Percentiles rank a stretch among this genome's conserved stretches.
These are phyloP conservation scores for Phytophthora capsici DNA, from an alignment of 352 stramenopile species.

Conservation along the genomic window DNA sequence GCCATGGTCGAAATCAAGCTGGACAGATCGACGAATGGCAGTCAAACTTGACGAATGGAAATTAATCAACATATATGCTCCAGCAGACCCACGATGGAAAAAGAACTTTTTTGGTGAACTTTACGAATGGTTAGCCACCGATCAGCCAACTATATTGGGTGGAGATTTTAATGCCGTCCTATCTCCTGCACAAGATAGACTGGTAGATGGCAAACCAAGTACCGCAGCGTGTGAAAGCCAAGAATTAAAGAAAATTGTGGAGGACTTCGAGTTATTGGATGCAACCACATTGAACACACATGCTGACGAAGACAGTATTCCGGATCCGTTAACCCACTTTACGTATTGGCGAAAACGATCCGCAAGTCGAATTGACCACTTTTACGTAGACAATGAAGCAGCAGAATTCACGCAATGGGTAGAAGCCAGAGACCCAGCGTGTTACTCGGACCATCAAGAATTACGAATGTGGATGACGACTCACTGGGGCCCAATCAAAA, in stretches of 20 bases:
- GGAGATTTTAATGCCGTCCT: slow-evolving; percentile 7
- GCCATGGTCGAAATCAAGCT: background rate
- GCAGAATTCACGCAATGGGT: background rate
- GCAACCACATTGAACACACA: background rate
- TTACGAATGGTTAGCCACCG: background rate
- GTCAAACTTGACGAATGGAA: slow-evolving; percentile 1
- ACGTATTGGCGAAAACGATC: slow-evolving; percentile 4
- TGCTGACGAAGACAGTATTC: background rate
- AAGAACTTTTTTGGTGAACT: background rate
- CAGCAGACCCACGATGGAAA: background rate
- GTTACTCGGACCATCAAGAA: slow-evolving; percentile 5
- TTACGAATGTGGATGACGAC: background rate
- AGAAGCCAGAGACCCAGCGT: background rate
- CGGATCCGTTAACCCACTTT: slow-evolving; percentile 1
- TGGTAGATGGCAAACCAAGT: slow-evolving; percentile 5
- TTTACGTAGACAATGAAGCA: slow-evolving; percentile 3
- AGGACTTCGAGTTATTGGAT: background rate
- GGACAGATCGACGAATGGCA: background rate
- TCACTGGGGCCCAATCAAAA: background rate
- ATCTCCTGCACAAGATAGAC: background rate
- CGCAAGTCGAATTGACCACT: slow-evolving; percentile 1
- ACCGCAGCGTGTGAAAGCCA: background rate
- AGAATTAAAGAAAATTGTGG: background rate
- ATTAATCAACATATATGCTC: slow-evolving; percentile 1
- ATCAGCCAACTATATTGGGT: background rate